Percentiles rank a stretch among this genome's conserved stretches.
These are phyloP conservation scores for Colletotrichum scovillei DNA, from an alignment of 2,329 filamentous ascomycete species.

Conservation along the genomic window DNA sequence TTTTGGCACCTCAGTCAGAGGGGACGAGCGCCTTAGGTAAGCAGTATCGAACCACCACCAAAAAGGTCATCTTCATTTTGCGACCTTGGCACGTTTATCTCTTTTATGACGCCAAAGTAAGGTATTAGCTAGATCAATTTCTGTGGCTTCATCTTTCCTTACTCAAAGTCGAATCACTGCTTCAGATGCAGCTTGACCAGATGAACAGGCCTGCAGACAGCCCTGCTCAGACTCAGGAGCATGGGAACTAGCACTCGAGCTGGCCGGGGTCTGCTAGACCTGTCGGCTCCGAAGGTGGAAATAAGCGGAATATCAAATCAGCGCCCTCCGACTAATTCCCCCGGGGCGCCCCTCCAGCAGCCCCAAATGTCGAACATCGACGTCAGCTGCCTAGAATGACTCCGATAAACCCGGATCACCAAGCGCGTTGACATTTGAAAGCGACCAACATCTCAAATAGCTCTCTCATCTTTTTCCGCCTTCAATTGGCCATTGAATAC, in stretches of 20 bases:
- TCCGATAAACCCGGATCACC: background rate
- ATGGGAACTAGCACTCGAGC: background rate
- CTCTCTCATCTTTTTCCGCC: too few relatives aligned
- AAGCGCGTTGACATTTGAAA: background rate
- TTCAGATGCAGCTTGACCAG: background rate
- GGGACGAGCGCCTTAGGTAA: background rate
- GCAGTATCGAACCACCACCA: background rate
- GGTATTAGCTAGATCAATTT: too few relatives aligned
- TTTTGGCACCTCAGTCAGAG: background rate
- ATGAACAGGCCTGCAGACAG: background rate
- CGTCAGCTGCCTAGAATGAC: slow-evolving; percentile 2
- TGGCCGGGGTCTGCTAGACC: slow-evolving; percentile 6
- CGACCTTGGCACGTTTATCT: background rate
- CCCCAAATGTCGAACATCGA: slow-evolving; percentile 11
- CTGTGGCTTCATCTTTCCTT: background rate
- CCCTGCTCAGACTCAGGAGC: background rate
- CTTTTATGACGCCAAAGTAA: background rate
- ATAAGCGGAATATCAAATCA: slow-evolving; percentile 34
- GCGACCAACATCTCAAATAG: background rate
- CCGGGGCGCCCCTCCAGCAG: background rate
- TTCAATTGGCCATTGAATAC: background rate
- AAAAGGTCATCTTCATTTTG: background rate
- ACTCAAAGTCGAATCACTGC: background rate
- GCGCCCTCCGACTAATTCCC: slow-evolving; percentile 25
- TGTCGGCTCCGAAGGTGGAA: slow-evolving; percentile 19